Conservation (phyloP, 108 stramenopile genomes). For the Craspedostauros australis region DNA sequence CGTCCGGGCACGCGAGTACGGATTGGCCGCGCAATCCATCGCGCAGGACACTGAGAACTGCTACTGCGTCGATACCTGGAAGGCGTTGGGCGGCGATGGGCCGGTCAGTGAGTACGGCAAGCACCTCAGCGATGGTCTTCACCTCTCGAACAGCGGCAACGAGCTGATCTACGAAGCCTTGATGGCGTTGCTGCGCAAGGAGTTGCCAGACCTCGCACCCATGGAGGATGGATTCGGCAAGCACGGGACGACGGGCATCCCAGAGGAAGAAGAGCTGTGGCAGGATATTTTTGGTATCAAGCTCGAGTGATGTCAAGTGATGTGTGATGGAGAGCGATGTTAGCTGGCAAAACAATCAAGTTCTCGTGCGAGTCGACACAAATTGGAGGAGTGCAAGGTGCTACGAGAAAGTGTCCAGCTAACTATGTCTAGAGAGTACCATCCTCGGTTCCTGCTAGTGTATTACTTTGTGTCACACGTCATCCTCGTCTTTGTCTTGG, state of each 20-base stretch:
- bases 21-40: conserved; percentile 28
- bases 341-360: too few species aligned
- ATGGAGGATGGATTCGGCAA: conserved; percentile 23
- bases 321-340: too few species aligned
- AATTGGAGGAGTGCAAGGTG: too few species aligned
- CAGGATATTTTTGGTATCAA: conserved; percentile 12
- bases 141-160: conserved; percentile 56
- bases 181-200: conserved; percentile 24
- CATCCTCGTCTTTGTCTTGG: too few species aligned
- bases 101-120: conserved; percentile 1
- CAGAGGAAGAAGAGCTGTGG: conserved; percentile 35
- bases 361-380: too few species aligned
- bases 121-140: conserved; percentile 64
- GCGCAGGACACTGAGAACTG: conserved; percentile 27
- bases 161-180: conserved; percentile 42
- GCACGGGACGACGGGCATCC: conserved; percentile 14
- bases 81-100: conserved; percentile 33
- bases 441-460: too few species aligned
- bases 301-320: too few species aligned
- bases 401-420: too few species aligned
- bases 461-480: too few species aligned
- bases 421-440: too few species aligned
- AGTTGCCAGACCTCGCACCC: conserved; percentile 40
- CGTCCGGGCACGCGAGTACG: conserved; percentile 41
- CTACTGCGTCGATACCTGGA: conserved; percentile 48